A percentile compares a stretch with the other conserved stretches of the same genome.
phyloP scores from a whole-genome alignment of 78 protist species.

The Polysphondylium violaceum region DNA sequence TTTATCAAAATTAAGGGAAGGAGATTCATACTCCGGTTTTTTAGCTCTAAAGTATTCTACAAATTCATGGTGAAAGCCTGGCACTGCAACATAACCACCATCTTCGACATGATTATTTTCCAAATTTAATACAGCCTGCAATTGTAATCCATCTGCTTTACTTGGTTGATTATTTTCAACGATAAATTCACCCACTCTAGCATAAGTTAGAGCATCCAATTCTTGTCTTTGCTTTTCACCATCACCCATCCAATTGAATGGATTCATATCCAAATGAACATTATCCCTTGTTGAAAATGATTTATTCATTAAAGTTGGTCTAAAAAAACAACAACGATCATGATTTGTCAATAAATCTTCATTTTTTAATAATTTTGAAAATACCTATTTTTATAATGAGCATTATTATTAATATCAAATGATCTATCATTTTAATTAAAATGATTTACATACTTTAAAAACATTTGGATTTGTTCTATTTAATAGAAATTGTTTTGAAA shows the following conservation, averaged over 20 bases:
- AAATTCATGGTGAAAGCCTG: conserved; percentile 49
- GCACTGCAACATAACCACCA: conserved; percentile 67
- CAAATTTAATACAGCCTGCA: conserved; percentile 52
- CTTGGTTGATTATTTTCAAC: conserved; percentile 58
- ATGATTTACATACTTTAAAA: background rate
- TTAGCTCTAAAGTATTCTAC: conserved; percentile 30
- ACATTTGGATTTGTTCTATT: conserved; percentile 59
- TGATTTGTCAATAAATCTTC: conserved; percentile 39
- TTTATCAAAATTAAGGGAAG: conserved; percentile 18
- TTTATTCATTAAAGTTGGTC: conserved; percentile 29
- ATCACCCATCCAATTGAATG: conserved; percentile 48
- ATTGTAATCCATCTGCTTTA: background rate
- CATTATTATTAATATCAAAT: too few species aligned
- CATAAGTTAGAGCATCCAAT: conserved; percentile 19
- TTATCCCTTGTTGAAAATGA: conserved; percentile 45
- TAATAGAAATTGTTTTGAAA: conserved; percentile 47
- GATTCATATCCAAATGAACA: conserved; percentile 76
- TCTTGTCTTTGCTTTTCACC: conserved; percentile 5
- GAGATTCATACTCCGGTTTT: conserved; percentile 26
- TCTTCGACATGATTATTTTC: conserved; percentile 33
- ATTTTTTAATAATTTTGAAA: conserved; percentile 15
- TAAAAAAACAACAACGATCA: conserved; percentile 74
- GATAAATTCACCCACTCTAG: conserved; percentile 23
- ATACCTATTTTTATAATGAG: background rate
- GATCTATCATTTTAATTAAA: background rate